Percentiles rank a stretch among this genome's conserved stretches.
phyloP scores from a whole-genome alignment of 257 asterid species.

The Nicotiana otophora region DNA sequence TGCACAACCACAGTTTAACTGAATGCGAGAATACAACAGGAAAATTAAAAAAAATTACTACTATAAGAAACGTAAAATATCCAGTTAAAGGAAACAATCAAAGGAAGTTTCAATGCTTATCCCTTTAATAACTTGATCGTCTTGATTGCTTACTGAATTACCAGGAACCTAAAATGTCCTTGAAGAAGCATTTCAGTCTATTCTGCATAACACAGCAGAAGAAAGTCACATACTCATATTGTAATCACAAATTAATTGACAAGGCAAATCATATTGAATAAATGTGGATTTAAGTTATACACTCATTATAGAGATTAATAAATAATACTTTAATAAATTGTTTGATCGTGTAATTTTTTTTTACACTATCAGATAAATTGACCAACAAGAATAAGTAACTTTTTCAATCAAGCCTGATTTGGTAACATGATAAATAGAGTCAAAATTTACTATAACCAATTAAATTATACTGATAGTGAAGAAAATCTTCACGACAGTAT shows the following conservation, averaged over 20 bases:
- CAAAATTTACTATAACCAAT: too few relatives aligned
- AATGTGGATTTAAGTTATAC: neutral
- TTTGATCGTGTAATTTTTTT: too few relatives aligned
- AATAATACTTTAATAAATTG: too few relatives aligned
- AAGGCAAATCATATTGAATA: neutral
- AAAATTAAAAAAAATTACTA: neutral
- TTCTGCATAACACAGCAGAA: slow-evolving; percentile 28
- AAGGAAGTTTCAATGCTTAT: neutral
- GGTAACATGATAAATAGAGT: too few relatives aligned
- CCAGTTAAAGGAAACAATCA: neutral
- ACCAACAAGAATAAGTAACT: too few relatives aligned
- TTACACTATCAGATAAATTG: too few relatives aligned
- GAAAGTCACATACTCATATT: neutral
- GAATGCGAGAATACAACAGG: neutral
- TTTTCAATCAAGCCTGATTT: too few relatives aligned
- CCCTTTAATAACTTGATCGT: neutral
- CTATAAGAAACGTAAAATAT: neutral
- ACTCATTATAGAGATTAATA: too few relatives aligned
- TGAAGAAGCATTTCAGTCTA: slow-evolving; percentile 34
- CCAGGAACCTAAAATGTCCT: slow-evolving; percentile 32
- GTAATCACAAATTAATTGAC: neutral
- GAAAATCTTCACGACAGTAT: too few relatives aligned
- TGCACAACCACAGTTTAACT: neutral
- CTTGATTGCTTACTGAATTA: slow-evolving; percentile 23
- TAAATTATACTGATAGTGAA: too few relatives aligned